phyloP scores from a whole-genome alignment of 192 early-diverging fungal species.

The Coemansia biformis region DNA sequence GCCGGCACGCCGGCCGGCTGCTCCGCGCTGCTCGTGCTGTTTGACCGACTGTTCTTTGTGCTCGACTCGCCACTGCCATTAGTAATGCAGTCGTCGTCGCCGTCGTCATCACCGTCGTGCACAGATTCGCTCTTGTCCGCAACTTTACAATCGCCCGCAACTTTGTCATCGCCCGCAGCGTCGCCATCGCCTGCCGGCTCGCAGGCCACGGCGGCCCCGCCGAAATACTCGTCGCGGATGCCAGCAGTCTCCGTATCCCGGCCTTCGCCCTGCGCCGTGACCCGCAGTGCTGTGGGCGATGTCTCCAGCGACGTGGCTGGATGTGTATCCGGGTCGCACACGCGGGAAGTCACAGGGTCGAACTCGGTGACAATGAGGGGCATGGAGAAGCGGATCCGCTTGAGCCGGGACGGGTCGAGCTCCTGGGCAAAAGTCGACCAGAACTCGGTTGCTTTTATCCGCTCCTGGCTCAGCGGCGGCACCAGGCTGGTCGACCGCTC shows the following conservation, averaged over 20 bases:
- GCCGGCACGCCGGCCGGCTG: too few relatives aligned
- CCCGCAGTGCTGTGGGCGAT: conserved; percentile 2
- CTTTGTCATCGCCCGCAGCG: background rate
- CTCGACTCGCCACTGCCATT: background rate
- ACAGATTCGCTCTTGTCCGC: too few relatives aligned
- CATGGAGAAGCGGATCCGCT: conserved; percentile 51
- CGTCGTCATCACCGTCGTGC: background rate
- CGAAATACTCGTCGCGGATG: background rate
- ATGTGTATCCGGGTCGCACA: conserved; percentile 22
- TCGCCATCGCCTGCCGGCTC: too few relatives aligned
- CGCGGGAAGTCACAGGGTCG: conserved; percentile 30
- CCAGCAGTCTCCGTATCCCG: too few relatives aligned
- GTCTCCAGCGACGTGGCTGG: conserved; percentile 22
- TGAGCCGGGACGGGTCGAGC: conserved; percentile 42
- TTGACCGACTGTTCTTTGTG: background rate
- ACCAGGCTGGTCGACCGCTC: conserved; percentile 43
- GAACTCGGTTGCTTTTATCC: conserved; percentile 50
- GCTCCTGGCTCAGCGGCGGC: conserved; percentile 47
- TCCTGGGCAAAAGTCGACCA: conserved; percentile 49
- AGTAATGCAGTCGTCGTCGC: conserved; percentile 3
- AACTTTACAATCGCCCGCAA: too few relatives aligned
- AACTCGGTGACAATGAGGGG: conserved; percentile 53
- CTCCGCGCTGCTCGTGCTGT: background rate
- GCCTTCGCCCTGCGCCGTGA: background rate
- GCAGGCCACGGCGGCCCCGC: background rate